Percentiles rank a stretch among this genome's conserved stretches.
Evolutionary conservation across 2,329 filamentous ascomycete genomes (phyloP).

Genomic region (Sporothrix sp.): DNA sequence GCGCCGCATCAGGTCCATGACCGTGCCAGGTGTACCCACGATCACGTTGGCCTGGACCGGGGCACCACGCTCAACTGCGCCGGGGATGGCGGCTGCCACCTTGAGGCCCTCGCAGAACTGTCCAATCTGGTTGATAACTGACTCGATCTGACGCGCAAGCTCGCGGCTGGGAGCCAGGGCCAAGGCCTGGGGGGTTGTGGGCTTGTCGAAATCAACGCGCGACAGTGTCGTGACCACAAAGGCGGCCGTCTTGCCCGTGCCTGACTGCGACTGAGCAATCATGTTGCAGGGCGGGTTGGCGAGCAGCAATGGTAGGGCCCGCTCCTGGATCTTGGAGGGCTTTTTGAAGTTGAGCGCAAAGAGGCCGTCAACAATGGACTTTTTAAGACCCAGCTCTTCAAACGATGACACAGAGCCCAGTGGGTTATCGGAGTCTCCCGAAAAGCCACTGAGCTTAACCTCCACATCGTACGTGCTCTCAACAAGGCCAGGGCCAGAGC

Average conservation of each 20-base stretch:
- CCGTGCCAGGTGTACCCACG: conserved; percentile 88
- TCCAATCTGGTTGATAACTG: conserved; percentile 75
- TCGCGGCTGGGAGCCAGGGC: conserved; percentile 89
- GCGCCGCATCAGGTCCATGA: conserved; percentile 75
- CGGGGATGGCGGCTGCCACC: conserved; percentile 75
- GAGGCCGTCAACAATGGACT: conserved; percentile 66
- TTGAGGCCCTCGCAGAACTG: conserved; percentile 67
- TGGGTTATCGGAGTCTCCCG: conserved; percentile 76
- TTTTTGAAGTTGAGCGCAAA: conserved; percentile 79
- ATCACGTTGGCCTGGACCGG: conserved; percentile 68
- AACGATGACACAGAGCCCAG: conserved; percentile 79
- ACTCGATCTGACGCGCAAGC: conserved; percentile 86
- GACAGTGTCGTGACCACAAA: conserved; percentile 89
- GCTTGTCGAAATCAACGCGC: conserved; percentile 64
- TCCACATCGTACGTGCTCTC: conserved; percentile 83
- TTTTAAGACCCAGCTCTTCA: conserved; percentile 67
- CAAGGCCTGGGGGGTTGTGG: conserved; percentile 69
- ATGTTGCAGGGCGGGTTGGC: conserved; percentile 81
- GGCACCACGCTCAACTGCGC: conserved; percentile 58
- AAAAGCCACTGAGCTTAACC: conserved; percentile 82
- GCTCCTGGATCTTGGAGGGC: conserved; percentile 96
- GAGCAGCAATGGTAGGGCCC: conserved; percentile 81
- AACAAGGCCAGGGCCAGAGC: conserved; percentile 42
- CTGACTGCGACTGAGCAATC: conserved; percentile 98
- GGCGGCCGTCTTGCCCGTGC: conserved; percentile 94